These are phyloP conservation scores for Rhododendron molle DNA, from an alignment of 148 eudicot genomes.

Conservation along the genomic window DNA sequence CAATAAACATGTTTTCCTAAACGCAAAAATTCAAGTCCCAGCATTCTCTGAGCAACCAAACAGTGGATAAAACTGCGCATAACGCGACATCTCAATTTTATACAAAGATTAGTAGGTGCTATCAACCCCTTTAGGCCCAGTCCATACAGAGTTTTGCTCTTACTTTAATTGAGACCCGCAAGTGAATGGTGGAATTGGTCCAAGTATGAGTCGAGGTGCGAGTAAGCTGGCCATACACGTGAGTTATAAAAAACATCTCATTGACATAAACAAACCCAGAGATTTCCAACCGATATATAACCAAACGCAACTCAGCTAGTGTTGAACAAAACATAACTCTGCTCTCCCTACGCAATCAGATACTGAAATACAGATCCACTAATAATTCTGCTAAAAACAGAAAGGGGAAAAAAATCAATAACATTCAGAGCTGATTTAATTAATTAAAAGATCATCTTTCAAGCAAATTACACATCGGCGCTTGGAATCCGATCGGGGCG, in stretches of 20 bases:
- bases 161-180: neutral
- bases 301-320: neutral
- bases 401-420: neutral
- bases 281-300: neutral
- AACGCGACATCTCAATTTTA: neutral
- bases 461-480: conserved; percentile 6
- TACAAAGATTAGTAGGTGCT: too few species aligned
- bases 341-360: neutral
- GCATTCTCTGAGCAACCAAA: conserved; percentile 5
- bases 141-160: too few species aligned
- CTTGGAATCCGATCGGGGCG: neutral
- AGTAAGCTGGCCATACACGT: neutral
- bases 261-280: neutral
- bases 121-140: too few species aligned
- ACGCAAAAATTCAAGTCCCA: neutral
- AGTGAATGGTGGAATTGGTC: neutral
- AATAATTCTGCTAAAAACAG: neutral
- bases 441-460: neutral
- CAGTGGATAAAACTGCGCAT: neutral
- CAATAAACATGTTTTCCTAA: neutral
- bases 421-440: neutral
- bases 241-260: neutral
- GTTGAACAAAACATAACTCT: neutral
- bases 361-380: neutral
- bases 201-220: neutral